phyloP scores from a whole-genome alignment of 306 rosid species.

The Corylus heterophylla region DNA sequence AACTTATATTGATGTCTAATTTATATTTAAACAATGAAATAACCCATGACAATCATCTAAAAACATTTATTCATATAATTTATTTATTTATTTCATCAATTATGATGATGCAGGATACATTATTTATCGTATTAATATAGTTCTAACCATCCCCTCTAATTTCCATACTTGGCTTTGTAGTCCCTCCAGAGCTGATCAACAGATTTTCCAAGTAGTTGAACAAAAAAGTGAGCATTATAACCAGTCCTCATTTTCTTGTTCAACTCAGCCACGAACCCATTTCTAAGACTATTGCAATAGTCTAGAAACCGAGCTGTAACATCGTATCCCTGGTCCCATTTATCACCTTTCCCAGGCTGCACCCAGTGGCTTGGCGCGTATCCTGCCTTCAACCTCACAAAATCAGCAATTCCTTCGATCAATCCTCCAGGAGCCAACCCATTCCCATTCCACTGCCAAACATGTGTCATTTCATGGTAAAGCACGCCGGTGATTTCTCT shows the following conservation, averaged over 20 bases:
- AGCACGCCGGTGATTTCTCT: constrained; percentile 36
- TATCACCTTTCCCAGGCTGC: constrained; percentile 24
- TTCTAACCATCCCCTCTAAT: background rate
- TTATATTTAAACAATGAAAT: no score
- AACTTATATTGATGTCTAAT: background rate
- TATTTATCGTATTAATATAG: background rate
- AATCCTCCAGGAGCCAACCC: constrained; percentile 31
- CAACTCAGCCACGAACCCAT: constrained; percentile 51
- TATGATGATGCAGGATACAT: background rate
- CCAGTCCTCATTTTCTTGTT: constrained; percentile 39
- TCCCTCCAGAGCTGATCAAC: constrained; percentile 53
- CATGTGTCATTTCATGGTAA: constrained; percentile 51
- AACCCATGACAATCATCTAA: no score
- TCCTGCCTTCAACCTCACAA: constrained; percentile 42
- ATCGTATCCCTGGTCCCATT: constrained; percentile 46
- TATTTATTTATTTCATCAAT: background rate
- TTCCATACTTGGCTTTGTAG: constrained; percentile 45
- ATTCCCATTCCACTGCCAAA: constrained; percentile 41
- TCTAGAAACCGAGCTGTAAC: constrained; percentile 46
- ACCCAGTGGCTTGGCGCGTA: constrained; percentile 26
- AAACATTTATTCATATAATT: background rate
- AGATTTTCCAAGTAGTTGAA: constrained; percentile 39
- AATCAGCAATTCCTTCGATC: constrained; percentile 53
- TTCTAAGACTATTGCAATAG: constrained; percentile 29
- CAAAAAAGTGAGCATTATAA: constrained; percentile 42